Conservation (phyloP, 83 land plant genomes). For the Larix sibirica region DNA sequence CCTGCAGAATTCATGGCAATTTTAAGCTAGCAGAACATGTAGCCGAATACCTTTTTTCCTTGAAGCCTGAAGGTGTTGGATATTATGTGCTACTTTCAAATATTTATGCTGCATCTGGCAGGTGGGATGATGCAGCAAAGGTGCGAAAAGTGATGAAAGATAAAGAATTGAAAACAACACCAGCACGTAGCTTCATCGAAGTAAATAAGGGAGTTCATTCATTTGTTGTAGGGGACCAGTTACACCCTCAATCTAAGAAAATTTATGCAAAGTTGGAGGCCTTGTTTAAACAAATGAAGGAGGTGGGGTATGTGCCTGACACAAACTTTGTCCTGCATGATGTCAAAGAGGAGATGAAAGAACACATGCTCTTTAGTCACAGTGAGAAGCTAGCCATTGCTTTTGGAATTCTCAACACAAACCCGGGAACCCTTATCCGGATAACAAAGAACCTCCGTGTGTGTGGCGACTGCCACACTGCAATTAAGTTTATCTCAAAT, state of each 20-base stretch:
- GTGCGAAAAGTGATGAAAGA: not conserved
- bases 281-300: not conserved
- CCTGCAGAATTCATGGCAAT: constrained; percentile 35
- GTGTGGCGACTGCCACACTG: constrained; percentile 20
- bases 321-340: not conserved
- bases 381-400: constrained; percentile 25
- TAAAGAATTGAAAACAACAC: not conserved
- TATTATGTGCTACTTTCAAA: not conserved
- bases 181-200: not conserved
- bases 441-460: constrained; percentile 17
- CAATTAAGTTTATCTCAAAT: constrained; percentile 9
- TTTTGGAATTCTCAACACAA: constrained; percentile 16
- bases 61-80: not conserved
- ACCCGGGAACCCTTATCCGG: constrained; percentile 12
- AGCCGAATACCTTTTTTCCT: not conserved
- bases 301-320: not conserved
- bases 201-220: not conserved
- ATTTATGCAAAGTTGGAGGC: not conserved
- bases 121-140: not conserved
- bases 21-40: constrained; percentile 27
- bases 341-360: constrained; percentile 14
- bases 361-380: constrained; percentile 9
- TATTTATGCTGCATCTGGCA: not conserved
- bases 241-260: not conserved
- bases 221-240: not conserved